A percentile compares a stretch with the other conserved stretches of the same genome.
phyloP scores from a whole-genome alignment of 2,329 filamentous ascomycete species.

The Pseudogymnoascus sp. region DNA sequence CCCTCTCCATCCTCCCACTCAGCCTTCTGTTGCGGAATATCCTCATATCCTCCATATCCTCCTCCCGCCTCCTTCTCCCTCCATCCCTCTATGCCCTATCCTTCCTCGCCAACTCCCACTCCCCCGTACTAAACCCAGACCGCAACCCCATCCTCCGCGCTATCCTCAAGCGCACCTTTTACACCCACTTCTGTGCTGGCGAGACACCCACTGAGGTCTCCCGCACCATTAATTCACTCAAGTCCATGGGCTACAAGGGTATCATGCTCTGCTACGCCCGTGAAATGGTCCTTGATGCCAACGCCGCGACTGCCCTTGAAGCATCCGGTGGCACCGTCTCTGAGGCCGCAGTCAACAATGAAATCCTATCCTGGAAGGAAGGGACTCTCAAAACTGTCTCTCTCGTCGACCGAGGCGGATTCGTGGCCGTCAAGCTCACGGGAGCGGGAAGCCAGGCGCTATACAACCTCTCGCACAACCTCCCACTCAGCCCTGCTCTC shows the following conservation, averaged over 20 bases:
- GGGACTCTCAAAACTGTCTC: constrained; percentile 67
- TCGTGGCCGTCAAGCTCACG: constrained; percentile 59
- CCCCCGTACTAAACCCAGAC: constrained; percentile 61
- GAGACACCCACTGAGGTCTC: constrained; percentile 62
- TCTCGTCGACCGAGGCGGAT: constrained; percentile 42
- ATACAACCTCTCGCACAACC: constrained; percentile 52
- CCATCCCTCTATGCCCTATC: constrained; percentile 62
- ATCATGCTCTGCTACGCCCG: constrained; percentile 78
- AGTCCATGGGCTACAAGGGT: constrained; percentile 68
- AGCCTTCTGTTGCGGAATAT: constrained; percentile 61
- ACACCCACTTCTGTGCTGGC: constrained; percentile 85
- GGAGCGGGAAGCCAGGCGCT: constrained; percentile 71
- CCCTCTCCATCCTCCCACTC: constrained; percentile 58
- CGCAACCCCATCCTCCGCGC: constrained; percentile 61
- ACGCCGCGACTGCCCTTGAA: constrained; percentile 38
- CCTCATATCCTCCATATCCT: constrained; percentile 60
- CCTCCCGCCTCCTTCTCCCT: constrained; percentile 57
- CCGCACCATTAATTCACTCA: constrained; percentile 54
- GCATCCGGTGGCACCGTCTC: constrained; percentile 39
- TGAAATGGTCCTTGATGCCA: constrained; percentile 64
- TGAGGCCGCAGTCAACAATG: constrained; percentile 41
- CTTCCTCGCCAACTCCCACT: constrained; percentile 60
- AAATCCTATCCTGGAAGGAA: constrained; percentile 62
- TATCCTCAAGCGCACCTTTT: constrained; percentile 74
- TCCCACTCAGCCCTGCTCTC: constrained; percentile 55